These are phyloP conservation scores for Favolaschia claudopus DNA, from an alignment of 768 basidiomycete genomes.

Conservation along the genomic window DNA sequence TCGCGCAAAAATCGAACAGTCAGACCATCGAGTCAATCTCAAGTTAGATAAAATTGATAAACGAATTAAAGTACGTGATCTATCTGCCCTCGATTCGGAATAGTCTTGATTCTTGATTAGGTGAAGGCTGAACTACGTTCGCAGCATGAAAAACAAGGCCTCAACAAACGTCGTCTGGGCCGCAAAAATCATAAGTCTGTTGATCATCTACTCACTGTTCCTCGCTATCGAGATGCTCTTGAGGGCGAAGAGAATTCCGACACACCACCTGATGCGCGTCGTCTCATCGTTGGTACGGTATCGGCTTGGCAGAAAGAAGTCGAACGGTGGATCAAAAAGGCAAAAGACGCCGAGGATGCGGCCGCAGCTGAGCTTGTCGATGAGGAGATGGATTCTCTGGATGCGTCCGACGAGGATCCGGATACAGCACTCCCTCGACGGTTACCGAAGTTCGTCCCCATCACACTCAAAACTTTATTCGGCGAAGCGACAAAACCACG, in stretches of 20 bases:
- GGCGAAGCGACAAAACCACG: neutral
- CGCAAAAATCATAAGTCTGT: constrained; percentile 5
- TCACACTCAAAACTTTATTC: neutral
- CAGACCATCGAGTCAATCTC: neutral
- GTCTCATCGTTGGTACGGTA: neutral
- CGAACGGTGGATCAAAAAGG: too few relatives aligned
- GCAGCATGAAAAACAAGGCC: neutral
- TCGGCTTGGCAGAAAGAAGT: neutral
- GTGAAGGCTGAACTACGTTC: neutral
- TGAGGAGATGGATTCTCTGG: neutral
- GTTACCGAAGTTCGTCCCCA: neutral
- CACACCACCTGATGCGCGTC: neutral
- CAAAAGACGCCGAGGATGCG: too few relatives aligned
- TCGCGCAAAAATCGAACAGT: constrained; percentile 4
- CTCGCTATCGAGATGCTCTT: constrained; percentile 13
- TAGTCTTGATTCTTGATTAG: neutral
- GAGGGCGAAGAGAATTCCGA: constrained; percentile 4
- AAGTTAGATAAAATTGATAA: neutral
- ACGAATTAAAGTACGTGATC: neutral
- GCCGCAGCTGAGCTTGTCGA: too few relatives aligned
- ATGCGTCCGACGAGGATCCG: neutral
- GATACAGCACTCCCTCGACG: neutral
- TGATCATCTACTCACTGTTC: neutral
- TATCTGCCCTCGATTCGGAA: neutral
- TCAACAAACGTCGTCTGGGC: neutral